Base-by-base conservation (phyloP, 305 asterid species). In the Fraxinus ornus region DNA sequence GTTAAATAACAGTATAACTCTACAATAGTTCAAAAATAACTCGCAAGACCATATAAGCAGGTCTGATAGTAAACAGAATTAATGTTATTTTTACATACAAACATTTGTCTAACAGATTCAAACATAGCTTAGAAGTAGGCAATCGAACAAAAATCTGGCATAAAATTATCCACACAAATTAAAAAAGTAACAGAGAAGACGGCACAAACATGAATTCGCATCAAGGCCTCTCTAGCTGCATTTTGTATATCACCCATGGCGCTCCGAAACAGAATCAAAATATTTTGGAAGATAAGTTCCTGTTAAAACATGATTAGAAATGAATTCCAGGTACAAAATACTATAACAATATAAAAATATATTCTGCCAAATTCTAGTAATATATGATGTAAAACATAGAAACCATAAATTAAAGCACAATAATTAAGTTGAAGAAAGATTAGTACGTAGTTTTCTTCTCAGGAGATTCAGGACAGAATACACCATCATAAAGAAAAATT, bases 141-240 rank as follows among this genome's bases (percentile, higher is more conserved):
- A 73, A 83, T 62, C 52, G 10, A 74, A 24, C 74, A 81, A 68
- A 15, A 36, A 28, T 12, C 30, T 19, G 75, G 76, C 74, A 83
- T 76, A 74, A 77, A 86, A 52, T 41, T 36, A 74, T 66, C 74
- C 37, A 30, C 32, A 24, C 70, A 52, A 22, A 21, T 76, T 26
- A 73, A 22, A 22, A 57, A 76, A 44, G 75, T 41, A 84, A 81
- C 57, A 55, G 78, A 79, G 88, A 60, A 64, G 86, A 57, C 17
- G 79, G 86, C 83, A 86, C 93, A 82, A 86, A 96, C 99, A 86
- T 93, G 81, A 78, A 96, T 87, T 47, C 88, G 90, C 87, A 93
- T 89, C 89, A 96, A 87, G 47, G 97, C 84, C 75, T 93, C 98
- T 80, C 90, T 92, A 80, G 94, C 82, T 57, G 94, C 91, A 83